These are phyloP conservation scores for Magnaporthiopsis incrustans DNA, from an alignment of 2,329 filamentous ascomycete species.

Conservation along the genomic window DNA sequence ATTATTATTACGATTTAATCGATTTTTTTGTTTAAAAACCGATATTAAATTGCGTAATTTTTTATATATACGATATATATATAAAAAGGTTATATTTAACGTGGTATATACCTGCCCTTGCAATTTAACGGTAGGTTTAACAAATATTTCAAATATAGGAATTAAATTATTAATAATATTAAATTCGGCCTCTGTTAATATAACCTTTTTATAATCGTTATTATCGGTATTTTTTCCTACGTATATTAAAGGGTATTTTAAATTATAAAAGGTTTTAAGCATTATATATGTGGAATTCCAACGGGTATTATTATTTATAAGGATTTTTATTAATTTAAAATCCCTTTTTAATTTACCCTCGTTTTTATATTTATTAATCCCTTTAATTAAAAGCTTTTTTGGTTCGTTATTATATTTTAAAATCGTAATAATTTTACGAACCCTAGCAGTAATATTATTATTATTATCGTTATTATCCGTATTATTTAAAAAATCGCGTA, in stretches of 20 bases:
- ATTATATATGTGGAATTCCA: too few species aligned
- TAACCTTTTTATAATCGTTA: too few species aligned
- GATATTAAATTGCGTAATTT: conserved; percentile 1
- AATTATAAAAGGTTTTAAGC: too few species aligned
- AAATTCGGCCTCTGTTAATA: background rate
- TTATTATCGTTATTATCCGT: background rate
- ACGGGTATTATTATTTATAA: too few species aligned
- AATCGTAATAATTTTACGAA: too few species aligned
- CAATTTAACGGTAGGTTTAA: background rate
- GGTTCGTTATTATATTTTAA: too few species aligned
- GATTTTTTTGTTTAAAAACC: background rate
- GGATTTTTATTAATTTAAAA: too few species aligned
- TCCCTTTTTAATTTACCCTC: too few species aligned
- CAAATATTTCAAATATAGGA: background rate
- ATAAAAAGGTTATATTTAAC: background rate
- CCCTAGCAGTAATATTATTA: background rate
- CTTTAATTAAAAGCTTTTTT: too few species aligned
- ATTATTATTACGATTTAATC: conserved; percentile 1
- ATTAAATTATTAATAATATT: background rate
- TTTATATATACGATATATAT: background rate
- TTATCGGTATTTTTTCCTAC: too few species aligned
- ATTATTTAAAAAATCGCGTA: background rate
- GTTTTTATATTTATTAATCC: too few species aligned
- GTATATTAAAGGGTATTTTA: too few species aligned
- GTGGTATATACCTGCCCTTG: background rate